Conservation (phyloP, 106 monocot species). For the Vanilla planifolia region DNA sequence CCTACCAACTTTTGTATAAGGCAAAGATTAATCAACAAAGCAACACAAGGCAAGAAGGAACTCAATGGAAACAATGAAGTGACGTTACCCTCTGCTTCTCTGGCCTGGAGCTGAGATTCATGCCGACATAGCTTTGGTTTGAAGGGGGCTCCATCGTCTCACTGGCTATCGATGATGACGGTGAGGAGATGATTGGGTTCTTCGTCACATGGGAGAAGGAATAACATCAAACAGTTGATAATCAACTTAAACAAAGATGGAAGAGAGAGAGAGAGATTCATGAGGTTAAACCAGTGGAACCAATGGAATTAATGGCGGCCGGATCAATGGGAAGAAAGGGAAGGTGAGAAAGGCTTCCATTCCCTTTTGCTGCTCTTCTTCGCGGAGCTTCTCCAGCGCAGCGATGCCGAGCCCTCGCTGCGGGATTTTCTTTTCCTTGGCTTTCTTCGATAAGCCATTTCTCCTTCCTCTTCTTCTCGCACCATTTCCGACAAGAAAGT, state of each 20-base stretch:
- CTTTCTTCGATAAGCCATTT: too few species aligned
- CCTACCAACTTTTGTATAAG: conserved; percentile 28
- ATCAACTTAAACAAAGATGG: too few species aligned
- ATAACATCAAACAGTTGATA: conserved; percentile 5
- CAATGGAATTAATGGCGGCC: too few species aligned
- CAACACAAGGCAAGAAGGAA: not conserved
- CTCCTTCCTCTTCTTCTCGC: too few species aligned
- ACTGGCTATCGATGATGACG: conserved; percentile 24
- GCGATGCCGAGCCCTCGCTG: conserved; percentile 87
- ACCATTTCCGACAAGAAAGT: too few species aligned
- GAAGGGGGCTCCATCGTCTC: conserved; percentile 86
- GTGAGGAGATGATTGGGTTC: not conserved
- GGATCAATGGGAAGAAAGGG: too few species aligned
- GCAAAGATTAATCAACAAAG: not conserved
- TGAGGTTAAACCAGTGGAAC: too few species aligned
- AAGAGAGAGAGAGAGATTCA: too few species aligned
- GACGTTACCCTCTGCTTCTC: conserved; percentile 34
- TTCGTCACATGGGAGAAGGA: conserved; percentile 25
- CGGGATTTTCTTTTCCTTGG: conserved; percentile 43
- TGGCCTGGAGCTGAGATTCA: conserved; percentile 10
- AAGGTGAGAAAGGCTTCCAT: not conserved
- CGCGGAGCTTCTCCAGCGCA: conserved; percentile 63
- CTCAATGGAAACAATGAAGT: not conserved
- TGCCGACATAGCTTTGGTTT: conserved; percentile 66
- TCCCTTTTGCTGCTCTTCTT: conserved; percentile 47